Evolutionary conservation across 2,329 filamentous ascomycete genomes (phyloP), one percentile per base, ranked within the genome.

Genomic region (Penicillium hesseltinei): DNA sequence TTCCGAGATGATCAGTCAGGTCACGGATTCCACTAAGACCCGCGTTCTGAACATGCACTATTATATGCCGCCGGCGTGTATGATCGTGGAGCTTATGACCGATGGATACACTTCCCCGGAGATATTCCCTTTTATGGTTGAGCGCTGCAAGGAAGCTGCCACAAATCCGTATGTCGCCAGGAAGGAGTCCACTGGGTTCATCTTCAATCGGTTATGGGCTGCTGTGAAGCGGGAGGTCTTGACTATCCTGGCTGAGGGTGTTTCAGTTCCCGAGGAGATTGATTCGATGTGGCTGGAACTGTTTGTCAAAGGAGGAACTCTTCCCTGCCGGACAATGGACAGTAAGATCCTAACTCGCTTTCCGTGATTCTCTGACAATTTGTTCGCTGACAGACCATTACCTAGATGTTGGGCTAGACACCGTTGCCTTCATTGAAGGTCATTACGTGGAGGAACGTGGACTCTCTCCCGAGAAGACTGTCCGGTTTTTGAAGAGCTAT

Each of bases 181-280:
- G 7, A 79, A 77, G 48, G 77, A 84, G 59, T 82, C 80, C 0
- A 82, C 81, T 0, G 70, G 82, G 0, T 80, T 84, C 59, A 79
- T 85, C 36, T 81, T 33, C 11, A 84, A 84, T 53, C 78, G 82
- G 0, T 66, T 84, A 0, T 85, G 82, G 82, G 82, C 82, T 0
- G 82, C 82, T 0, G 74, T 84, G 17, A 84, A 84, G 66, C 73
- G 82, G 2, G 82, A 85, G 61, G 68, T 71, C 0, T 59, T 84
- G 51, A 75, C 67, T 0, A 80, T 84, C 10, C 60, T 84, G 3
- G 72, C 78, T 0, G 82, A 84, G 49, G 81, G 75, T 0, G 80
- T 84, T 0, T 75, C 76, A 0, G 72, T 70, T 0, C 80, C 82
- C 0, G 69, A 76, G n/a, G 77, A 82, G 49, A 77, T 84, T 27